Percentiles rank a stretch among this genome's conserved stretches.
Conservation (phyloP, 2,329 filamentous ascomycete genomes). For the Chaetomiaceae sp. region DNA sequence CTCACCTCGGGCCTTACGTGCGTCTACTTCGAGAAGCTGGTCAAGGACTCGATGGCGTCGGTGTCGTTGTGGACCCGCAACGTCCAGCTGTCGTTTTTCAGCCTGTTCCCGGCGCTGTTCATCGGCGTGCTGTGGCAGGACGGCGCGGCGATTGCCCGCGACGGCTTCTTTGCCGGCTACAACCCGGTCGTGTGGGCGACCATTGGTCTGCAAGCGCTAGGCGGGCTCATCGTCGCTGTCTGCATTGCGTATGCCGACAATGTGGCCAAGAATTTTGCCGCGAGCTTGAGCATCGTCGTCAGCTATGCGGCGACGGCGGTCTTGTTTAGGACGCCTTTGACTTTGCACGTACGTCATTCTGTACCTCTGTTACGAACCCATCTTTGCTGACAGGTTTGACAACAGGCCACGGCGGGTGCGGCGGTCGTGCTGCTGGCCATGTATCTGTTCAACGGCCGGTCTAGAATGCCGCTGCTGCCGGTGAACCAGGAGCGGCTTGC, state of each 20-base stretch:
- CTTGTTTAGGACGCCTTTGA: slow-evolving; percentile 14
- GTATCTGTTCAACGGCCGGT: slow-evolving; percentile 17
- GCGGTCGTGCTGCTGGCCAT: slow-evolving; percentile 15
- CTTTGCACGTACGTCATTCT: slow-evolving; percentile 16
- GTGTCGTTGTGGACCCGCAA: slow-evolving; percentile 24
- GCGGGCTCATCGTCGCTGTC: slow-evolving; percentile 22
- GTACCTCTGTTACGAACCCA: background rate
- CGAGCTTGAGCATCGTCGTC: slow-evolving; percentile 24
- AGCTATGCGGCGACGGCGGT: slow-evolving; percentile 20
- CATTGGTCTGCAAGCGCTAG: slow-evolving; percentile 22
- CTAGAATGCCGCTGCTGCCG: slow-evolving; percentile 11
- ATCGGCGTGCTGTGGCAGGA: slow-evolving; percentile 24
- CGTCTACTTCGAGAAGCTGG: slow-evolving; percentile 27
- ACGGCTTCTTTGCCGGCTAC: slow-evolving; percentile 25
- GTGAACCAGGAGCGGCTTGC: slow-evolving; percentile 1
- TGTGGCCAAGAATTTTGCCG: slow-evolving; percentile 24
- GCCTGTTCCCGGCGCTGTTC: slow-evolving; percentile 23
- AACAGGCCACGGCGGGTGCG: slow-evolving; percentile 16
- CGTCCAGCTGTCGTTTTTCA: slow-evolving; percentile 25
- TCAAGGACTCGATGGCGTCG: slow-evolving; percentile 20
- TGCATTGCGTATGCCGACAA: slow-evolving; percentile 24
- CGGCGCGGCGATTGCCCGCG: slow-evolving; percentile 14
- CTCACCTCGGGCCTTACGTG: slow-evolving; percentile 25
- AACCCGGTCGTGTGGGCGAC: slow-evolving; percentile 21
- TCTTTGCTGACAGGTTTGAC: background rate